Evolutionary conservation across 768 basidiomycete species (phyloP).

Genomic region (Agaricus subrufescens): DNA sequence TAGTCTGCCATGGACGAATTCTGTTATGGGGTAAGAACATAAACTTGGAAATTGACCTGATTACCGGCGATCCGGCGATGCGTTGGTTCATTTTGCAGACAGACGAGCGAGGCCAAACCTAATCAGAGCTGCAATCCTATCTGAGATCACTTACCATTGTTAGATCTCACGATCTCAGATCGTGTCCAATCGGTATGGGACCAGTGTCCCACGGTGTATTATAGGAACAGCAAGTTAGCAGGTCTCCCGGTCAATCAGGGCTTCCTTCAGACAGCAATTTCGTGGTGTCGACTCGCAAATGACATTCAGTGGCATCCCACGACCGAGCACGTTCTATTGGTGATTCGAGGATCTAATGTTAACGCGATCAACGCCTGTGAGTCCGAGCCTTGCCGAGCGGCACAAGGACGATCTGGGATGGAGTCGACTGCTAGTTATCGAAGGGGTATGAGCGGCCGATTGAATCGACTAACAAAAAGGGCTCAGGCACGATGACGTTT

Average conservation of each 20-base stretch:
- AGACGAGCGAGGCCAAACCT: conserved; percentile 5
- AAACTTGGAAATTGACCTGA: conserved; percentile 3
- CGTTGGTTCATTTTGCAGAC: conserved; percentile 7
- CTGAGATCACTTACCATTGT: not conserved
- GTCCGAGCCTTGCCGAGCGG: conserved; percentile 9
- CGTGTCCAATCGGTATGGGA: not conserved
- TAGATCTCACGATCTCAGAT: conserved; percentile 1
- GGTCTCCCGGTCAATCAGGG: conserved; percentile 1
- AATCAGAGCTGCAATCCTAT: not conserved
- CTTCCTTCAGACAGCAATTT: not conserved
- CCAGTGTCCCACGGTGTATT: too few relatives aligned
- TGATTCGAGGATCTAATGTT: not conserved
- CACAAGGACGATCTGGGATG: not conserved
- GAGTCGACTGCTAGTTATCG: conserved; percentile 3
- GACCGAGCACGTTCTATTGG: not conserved
- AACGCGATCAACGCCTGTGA: not conserved
- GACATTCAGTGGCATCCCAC: too few relatives aligned
- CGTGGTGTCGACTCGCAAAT: too few relatives aligned
- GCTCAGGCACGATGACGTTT: conserved; percentile 23
- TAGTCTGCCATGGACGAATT: not conserved
- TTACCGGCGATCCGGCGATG: not conserved
- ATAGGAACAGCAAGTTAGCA: not conserved
- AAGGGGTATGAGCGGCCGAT: conserved; percentile 10
- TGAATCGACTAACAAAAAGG: conserved; percentile 10
- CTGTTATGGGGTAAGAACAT: not conserved